A percentile compares a stretch with the other conserved stretches of the same genome.
Evolutionary conservation across 768 basidiomycete genomes (phyloP).

Genomic region (Leccinum arenicola): DNA sequence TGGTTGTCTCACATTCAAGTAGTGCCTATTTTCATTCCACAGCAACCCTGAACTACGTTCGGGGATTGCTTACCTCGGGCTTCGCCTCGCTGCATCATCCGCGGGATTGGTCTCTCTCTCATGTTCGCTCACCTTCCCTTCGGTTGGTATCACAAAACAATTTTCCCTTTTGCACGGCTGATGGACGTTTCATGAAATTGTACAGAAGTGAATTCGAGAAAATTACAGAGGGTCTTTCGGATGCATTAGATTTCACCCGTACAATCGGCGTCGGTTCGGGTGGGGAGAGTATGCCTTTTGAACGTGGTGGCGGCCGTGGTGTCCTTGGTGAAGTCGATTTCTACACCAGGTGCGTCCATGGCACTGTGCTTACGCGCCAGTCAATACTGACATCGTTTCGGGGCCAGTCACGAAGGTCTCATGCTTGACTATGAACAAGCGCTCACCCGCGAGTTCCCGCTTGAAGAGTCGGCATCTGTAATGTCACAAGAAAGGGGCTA

Average conservation of each 20-base stretch:
- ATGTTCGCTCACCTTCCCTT: constrained; percentile 82
- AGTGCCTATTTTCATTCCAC: constrained; percentile 97
- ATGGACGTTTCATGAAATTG: constrained; percentile 9
- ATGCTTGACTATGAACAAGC: constrained; percentile 93
- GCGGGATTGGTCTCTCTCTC: constrained; percentile 85
- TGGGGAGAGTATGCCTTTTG: constrained; percentile 48
- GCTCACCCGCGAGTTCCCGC: constrained; percentile 69
- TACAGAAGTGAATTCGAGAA: constrained; percentile 76
- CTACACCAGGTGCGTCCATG: constrained; percentile 70
- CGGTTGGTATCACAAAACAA: constrained; percentile 40
- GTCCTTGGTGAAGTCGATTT: constrained; percentile 88
- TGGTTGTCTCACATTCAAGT: constrained; percentile 9
- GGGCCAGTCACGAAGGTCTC: constrained; percentile 80
- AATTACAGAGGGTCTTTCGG: constrained; percentile 80
- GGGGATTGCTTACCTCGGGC: constrained; percentile 83
- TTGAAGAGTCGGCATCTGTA: constrained; percentile 28
- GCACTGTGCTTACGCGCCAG: not conserved
- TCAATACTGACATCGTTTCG: not conserved
- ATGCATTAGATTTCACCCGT: constrained; percentile 90
- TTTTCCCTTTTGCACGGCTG: constrained; percentile 8
- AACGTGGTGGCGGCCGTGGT: constrained; percentile 66
- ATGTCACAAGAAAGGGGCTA: constrained; percentile 38
- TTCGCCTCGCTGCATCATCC: constrained; percentile 94
- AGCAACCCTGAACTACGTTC: constrained; percentile 89
- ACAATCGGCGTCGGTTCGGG: constrained; percentile 77